A percentile compares a stretch with the other conserved stretches of the same genome.
These are phyloP conservation scores for Candida sojae DNA, from an alignment of 1,139 yeast species.

Conservation along the genomic window DNA sequence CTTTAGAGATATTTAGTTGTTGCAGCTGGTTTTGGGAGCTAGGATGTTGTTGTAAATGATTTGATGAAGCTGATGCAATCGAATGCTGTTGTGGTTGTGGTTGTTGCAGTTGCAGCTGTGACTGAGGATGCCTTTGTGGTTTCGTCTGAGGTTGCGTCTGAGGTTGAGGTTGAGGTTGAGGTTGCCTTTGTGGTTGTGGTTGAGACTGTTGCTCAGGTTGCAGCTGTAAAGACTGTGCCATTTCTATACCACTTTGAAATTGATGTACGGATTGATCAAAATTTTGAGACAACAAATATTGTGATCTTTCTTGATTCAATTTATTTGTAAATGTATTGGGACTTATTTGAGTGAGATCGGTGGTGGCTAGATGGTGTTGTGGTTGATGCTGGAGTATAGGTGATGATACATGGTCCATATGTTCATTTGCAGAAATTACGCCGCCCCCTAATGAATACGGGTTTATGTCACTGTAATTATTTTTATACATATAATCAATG, in stretches of 20 bases:
- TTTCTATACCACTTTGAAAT: slow-evolving; percentile 2
- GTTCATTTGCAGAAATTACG: neutral
- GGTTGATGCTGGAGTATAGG: neutral
- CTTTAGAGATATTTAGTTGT: neutral
- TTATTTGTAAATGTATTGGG: slow-evolving; percentile 5
- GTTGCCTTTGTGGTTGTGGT: slow-evolving; percentile 5
- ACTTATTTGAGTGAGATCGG: slow-evolving; percentile 4
- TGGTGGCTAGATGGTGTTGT: neutral
- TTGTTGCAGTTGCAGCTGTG: too few species aligned
- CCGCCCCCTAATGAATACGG: slow-evolving; percentile 6
- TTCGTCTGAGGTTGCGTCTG: slow-evolving; percentile 5
- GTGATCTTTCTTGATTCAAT: slow-evolving; percentile 8
- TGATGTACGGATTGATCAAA: slow-evolving; percentile 9
- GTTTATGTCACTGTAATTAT: slow-evolving; percentile 7
- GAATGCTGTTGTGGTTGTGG: neutral
- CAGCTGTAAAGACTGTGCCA: neutral
- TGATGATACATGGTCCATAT: neutral
- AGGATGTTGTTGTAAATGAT: neutral
- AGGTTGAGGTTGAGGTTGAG: neutral
- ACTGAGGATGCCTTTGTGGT: neutral
- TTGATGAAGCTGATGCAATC: neutral
- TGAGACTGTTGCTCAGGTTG: slow-evolving; percentile 7
- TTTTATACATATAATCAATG: slow-evolving; percentile 11
- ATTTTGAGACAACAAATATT: slow-evolving; percentile 4
- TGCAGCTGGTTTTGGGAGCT: neutral